Conservation (phyloP, 2,329 filamentous ascomycete species). For the Akanthomyces uredinophilus region DNA sequence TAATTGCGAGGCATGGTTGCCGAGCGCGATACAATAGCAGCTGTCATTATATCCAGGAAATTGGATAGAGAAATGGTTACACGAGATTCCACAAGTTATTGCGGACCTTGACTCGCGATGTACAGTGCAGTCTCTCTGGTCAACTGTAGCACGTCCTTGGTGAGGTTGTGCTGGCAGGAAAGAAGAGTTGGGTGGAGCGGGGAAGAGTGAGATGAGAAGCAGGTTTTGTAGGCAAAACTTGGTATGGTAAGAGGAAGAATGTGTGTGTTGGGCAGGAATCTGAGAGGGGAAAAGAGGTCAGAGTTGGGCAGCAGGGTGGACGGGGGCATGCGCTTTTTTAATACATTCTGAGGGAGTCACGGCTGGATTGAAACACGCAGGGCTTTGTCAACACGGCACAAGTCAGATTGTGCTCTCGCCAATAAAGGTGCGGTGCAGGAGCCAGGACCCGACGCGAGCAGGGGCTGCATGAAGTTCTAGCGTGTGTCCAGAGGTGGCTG, state of each 20-base stretch:
- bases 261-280: slow-evolving; percentile 23
- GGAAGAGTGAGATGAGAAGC: slow-evolving; percentile 16
- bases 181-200: slow-evolving; percentile 16
- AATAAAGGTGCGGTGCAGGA: slow-evolving; percentile 11
- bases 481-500: background rate
- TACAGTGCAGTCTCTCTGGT: slow-evolving; percentile 8
- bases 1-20: slow-evolving; percentile 47
- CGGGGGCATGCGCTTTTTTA: slow-evolving; percentile 36
- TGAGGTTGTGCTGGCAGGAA: slow-evolving; percentile 11
- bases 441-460: slow-evolving; percentile 7
- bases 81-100: slow-evolving; percentile 9
- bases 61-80: slow-evolving; percentile 17
- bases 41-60: slow-evolving; percentile 43
- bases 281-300: slow-evolving; percentile 33
- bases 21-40: slow-evolving; percentile 43
- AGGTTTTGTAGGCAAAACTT: slow-evolving; percentile 16
- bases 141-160: slow-evolving; percentile 6
- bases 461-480: slow-evolving; percentile 12
- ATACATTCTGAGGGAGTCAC: slow-evolving; percentile 20
- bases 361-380: background rate
- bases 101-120: slow-evolving; percentile 13
- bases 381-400: slow-evolving; percentile 10
- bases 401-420: slow-evolving; percentile 8
- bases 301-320: slow-evolving; percentile 32
- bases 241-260: slow-evolving; percentile 19